phyloP scores from a whole-genome alignment of 495 filamentous ascomycete genomes.

The Aspergillus olivimuriae region DNA sequence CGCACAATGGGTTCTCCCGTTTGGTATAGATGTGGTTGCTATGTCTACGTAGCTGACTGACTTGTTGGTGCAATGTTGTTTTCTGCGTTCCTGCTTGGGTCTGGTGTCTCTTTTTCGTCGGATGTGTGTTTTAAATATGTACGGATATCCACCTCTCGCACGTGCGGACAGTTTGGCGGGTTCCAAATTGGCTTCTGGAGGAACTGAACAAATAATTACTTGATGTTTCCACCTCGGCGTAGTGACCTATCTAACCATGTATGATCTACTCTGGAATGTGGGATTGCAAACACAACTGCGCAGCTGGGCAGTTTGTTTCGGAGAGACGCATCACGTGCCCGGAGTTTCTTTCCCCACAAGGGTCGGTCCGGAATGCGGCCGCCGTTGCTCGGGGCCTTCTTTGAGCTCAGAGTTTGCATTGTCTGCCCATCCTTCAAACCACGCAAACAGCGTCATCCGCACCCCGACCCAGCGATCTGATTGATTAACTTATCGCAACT shows the following conservation, averaged over 20 bases:
- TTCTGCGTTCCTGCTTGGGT: not conserved
- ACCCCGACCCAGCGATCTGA: slow-evolving; percentile 11
- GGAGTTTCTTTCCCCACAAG: not conserved
- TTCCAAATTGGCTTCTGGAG: not conserved
- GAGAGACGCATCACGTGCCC: not conserved
- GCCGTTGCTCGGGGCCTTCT: not conserved
- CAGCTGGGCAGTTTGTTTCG: too few species aligned
- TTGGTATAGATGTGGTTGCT: too few species aligned
- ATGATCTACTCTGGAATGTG: too few species aligned
- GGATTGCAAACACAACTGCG: too few species aligned
- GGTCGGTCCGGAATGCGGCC: too few species aligned
- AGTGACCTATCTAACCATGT: too few species aligned
- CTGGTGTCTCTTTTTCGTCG: not conserved
- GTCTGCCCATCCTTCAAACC: slow-evolving; percentile 45
- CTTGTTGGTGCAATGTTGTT: too few species aligned
- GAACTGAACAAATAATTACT: too few species aligned
- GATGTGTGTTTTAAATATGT: slow-evolving; percentile 4
- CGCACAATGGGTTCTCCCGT: not conserved
- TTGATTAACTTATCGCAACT: slow-evolving; percentile 16
- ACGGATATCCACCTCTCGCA: not conserved
- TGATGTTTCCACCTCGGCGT: too few species aligned
- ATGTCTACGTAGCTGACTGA: too few species aligned
- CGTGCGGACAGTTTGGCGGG: slow-evolving; percentile 3
- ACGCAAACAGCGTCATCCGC: slow-evolving; percentile 37
- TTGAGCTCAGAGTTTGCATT: slow-evolving; percentile 36